Conservation (phyloP, 75 land plant species). For the Sequoiadendron giganteum region DNA sequence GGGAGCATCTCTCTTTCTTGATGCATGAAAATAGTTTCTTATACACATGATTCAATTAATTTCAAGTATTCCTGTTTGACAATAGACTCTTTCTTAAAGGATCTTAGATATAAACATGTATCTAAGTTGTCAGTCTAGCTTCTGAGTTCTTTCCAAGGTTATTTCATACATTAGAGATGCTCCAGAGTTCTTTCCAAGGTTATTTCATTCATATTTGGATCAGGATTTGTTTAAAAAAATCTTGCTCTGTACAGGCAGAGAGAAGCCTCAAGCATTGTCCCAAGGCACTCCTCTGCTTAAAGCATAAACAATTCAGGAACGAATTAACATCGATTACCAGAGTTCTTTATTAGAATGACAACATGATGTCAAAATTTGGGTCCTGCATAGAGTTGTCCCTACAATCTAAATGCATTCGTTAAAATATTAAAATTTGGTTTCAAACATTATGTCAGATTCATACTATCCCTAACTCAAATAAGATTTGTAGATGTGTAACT, state of each 20-base stretch:
- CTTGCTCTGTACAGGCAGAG: not conserved
- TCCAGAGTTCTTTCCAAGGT: not conserved
- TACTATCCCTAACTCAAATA: not conserved
- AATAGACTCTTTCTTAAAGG: not conserved
- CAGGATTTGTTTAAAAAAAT: not conserved
- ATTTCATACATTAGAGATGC: not conserved
- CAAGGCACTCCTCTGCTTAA: not conserved
- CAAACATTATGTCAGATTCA: not conserved
- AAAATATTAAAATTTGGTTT: not conserved
- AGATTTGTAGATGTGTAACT: not conserved
- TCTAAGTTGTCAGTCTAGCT: not conserved
- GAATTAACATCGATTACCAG: not conserved
- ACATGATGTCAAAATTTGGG: not conserved
- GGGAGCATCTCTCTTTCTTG: slow-evolving; percentile 12
- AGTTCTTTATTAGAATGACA: not conserved
- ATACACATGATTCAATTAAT: not conserved
- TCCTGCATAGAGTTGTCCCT: not conserved
- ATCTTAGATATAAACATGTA: not conserved
- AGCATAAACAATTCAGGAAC: not conserved
- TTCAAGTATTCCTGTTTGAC: not conserved
- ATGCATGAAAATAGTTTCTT: not conserved
- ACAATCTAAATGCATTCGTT: not conserved
- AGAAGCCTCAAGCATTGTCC: not conserved
- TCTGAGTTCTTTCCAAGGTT: not conserved
- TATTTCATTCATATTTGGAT: not conserved